Evolutionary conservation across 2,329 filamentous ascomycete species (phyloP).

Genomic region (Fusarium sp.): DNA sequence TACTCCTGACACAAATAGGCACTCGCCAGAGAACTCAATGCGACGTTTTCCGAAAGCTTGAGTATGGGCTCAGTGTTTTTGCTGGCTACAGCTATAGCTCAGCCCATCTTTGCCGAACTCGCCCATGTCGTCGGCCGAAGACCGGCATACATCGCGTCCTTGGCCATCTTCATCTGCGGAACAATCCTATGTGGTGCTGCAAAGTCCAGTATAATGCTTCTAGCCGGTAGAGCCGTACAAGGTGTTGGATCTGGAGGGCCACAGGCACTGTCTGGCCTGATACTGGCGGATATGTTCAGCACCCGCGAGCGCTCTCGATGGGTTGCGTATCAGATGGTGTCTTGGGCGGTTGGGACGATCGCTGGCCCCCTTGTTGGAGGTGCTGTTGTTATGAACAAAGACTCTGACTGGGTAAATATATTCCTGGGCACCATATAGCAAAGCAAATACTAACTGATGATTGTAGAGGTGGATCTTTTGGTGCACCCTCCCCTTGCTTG

Average conservation of each 20-base stretch:
- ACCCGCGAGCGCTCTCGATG: conserved; percentile 60
- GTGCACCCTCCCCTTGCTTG: conserved; percentile 54
- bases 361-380: conserved; percentile 49
- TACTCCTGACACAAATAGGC: conserved; percentile 30
- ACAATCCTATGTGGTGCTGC: conserved; percentile 58
- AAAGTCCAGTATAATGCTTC: conserved; percentile 49
- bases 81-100: conserved; percentile 73
- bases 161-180: conserved; percentile 57
- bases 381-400: conserved; percentile 34
- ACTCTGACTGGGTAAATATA: conserved; percentile 43
- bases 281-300: conserved; percentile 59
- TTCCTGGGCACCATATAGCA: neutral
- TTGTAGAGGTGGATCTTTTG: conserved; percentile 55
- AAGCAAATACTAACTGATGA: neutral
- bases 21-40: conserved; percentile 47
- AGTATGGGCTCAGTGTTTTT: conserved; percentile 75
- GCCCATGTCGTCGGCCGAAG: conserved; percentile 57
- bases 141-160: conserved; percentile 37
- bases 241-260: conserved; percentile 56
- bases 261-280: conserved; percentile 52
- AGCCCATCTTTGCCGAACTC: conserved; percentile 62
- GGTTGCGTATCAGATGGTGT: conserved; percentile 56
- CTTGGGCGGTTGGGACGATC: conserved; percentile 71
- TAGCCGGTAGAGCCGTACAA: conserved; percentile 55
- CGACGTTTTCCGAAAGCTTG: conserved; percentile 45